Evolutionary conservation across 176 grass and related monocot species (phyloP).

Genomic region (Carex pumila): DNA sequence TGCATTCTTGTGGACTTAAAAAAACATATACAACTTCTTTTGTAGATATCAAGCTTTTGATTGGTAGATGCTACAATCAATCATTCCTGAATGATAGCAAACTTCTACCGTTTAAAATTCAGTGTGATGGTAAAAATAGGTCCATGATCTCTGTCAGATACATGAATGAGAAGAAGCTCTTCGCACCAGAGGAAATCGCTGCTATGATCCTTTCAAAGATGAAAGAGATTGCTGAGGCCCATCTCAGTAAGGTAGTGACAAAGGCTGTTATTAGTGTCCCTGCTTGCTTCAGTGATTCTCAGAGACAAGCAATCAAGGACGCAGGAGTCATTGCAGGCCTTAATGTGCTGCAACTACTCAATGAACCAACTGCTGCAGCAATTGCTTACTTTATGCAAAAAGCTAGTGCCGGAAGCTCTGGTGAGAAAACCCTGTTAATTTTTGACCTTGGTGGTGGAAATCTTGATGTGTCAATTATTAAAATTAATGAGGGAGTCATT

Average conservation of each 20-base stretch:
- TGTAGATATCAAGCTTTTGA: conserved; percentile 5
- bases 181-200: conserved; percentile 3
- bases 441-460: conserved; percentile 18
- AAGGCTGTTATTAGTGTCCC: conserved; percentile 1
- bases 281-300: neutral
- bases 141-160: neutral
- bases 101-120: neutral
- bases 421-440: neutral
- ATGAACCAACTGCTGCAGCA: neutral
- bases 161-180: neutral
- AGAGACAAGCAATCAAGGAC: conserved; percentile 11
- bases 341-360: conserved; percentile 5
- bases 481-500: neutral
- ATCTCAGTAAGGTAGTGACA: neutral
- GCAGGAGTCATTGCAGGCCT: conserved; percentile 11
- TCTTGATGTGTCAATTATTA: neutral
- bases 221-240: neutral
- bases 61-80: neutral
- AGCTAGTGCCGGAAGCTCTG: neutral
- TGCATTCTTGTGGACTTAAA: neutral
- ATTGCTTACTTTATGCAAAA: conserved; percentile 6
- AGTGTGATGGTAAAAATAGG: neutral
- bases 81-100: neutral
- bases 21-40: neutral
- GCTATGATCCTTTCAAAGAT: conserved; percentile 6